These are phyloP conservation scores for Modicella reniformis DNA, from an alignment of 371 early-diverging fungal species.

Conservation along the genomic window DNA sequence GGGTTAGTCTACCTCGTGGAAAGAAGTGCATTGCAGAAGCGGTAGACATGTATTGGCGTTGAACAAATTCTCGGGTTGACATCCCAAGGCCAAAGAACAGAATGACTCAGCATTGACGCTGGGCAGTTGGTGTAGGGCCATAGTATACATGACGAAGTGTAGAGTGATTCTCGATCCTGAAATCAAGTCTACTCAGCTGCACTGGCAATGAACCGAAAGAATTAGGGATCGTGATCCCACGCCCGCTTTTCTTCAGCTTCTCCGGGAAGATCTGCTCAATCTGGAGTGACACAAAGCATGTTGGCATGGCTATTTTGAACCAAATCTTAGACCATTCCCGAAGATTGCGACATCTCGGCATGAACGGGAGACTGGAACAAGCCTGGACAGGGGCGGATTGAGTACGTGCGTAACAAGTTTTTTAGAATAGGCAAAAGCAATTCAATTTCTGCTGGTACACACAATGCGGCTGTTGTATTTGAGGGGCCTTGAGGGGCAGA, in stretches of 20 bases:
- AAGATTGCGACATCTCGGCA: not conserved
- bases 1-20: constrained; percentile 40
- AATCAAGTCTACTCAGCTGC: no score
- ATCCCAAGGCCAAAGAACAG: constrained; percentile 55
- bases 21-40: constrained; percentile 60
- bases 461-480: no score
- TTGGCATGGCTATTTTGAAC: not conserved
- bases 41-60: constrained; percentile 59
- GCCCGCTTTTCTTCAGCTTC: not conserved
- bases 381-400: no score
- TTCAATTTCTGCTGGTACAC: no score
- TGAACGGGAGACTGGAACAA: not conserved
- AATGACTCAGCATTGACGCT: constrained; percentile 42
- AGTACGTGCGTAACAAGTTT: no score
- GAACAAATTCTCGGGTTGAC: constrained; percentile 65
- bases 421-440: no score
- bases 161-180: no score
- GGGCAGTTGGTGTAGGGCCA: no score
- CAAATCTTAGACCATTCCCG: no score
- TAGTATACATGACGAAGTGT: no score
- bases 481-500: no score
- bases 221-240: not conserved
- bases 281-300: not conserved
- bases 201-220: not conserved
- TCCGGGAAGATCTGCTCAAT: not conserved